phyloP scores from a whole-genome alignment of 2,329 filamentous ascomycete species.

The Colletotrichum magnum region DNA sequence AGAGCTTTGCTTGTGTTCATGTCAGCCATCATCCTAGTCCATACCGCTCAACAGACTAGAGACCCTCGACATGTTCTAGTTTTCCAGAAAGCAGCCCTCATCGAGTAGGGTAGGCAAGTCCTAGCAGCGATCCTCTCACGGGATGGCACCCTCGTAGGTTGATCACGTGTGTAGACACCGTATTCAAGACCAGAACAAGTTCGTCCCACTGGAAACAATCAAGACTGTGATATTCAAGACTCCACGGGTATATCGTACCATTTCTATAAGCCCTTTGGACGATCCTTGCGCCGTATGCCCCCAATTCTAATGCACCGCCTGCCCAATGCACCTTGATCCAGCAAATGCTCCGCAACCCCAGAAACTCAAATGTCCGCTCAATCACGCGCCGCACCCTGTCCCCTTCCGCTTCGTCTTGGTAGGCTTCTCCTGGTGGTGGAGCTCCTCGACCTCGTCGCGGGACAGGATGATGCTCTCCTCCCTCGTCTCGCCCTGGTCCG shows the following conservation, averaged over 20 bases:
- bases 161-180: too few relatives aligned
- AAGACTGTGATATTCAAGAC: neutral
- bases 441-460: slow-evolving; percentile 46
- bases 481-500: slow-evolving; percentile 51
- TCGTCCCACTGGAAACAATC: too few relatives aligned
- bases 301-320: neutral
- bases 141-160: too few relatives aligned
- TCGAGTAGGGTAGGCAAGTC: too few relatives aligned
- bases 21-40: too few relatives aligned
- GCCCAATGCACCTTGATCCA: slow-evolving; percentile 10
- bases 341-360: slow-evolving; percentile 5
- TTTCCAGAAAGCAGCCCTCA: too few relatives aligned
- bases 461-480: slow-evolving; percentile 59
- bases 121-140: too few relatives aligned
- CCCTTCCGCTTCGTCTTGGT: slow-evolving; percentile 11
- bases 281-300: slow-evolving; percentile 2
- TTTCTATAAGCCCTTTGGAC: slow-evolving; percentile 1
- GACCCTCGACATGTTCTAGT: too few relatives aligned
- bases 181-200: too few relatives aligned
- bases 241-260: slow-evolving; percentile 6
- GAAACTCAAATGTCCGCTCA: neutral
- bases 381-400: slow-evolving; percentile 3
- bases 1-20: too few relatives aligned
- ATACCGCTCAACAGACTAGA: too few relatives aligned
- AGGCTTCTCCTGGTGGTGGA: slow-evolving; percentile 21